A percentile compares a stretch with the other conserved stretches of the same genome.
phyloP scores from a whole-genome alignment of 2,329 filamentous ascomycete species.

The Dactylellina drechsleri region DNA sequence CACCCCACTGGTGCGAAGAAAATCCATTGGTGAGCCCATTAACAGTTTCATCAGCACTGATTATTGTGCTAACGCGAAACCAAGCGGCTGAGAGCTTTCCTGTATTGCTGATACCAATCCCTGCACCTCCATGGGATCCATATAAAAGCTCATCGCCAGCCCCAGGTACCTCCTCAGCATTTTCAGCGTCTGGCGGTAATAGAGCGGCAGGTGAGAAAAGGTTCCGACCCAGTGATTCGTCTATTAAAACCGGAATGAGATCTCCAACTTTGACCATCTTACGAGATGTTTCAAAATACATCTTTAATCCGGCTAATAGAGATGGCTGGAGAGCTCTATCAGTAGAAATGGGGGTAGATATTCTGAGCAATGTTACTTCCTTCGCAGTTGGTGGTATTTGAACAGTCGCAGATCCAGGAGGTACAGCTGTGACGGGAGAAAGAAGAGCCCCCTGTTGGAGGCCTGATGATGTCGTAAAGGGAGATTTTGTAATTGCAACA shows the following conservation, averaged over 20 bases:
- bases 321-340: slow-evolving; percentile 86
- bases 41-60: slow-evolving; percentile 62
- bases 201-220: slow-evolving; percentile 75
- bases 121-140: slow-evolving; percentile 62
- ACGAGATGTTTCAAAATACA: slow-evolving; percentile 83
- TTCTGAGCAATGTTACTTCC: slow-evolving; percentile 87
- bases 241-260: slow-evolving; percentile 86
- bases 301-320: slow-evolving; percentile 85
- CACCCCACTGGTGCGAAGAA: slow-evolving; percentile 79
- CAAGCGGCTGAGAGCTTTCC: slow-evolving; percentile 75
- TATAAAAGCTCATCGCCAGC: slow-evolving; percentile 74
- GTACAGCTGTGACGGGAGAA: slow-evolving; percentile 61
- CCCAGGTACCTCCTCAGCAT: slow-evolving; percentile 65
- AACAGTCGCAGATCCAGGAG: slow-evolving; percentile 68
- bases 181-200: slow-evolving; percentile 41
- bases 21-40: slow-evolving; percentile 67
- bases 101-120: slow-evolving; percentile 64
- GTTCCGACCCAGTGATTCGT: slow-evolving; percentile 82
- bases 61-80: slow-evolving; percentile 87
- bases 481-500: slow-evolving; percentile 49
- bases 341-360: slow-evolving; percentile 87
- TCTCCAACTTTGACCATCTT: slow-evolving; percentile 88
- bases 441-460: slow-evolving; percentile 50
- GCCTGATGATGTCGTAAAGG: slow-evolving; percentile 49
- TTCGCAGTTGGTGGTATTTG: slow-evolving; percentile 69